A percentile compares a stretch with the other conserved stretches of the same genome.
Conservation (phyloP, 139 green algal species). For the Axilococcus clingmanii region DNA sequence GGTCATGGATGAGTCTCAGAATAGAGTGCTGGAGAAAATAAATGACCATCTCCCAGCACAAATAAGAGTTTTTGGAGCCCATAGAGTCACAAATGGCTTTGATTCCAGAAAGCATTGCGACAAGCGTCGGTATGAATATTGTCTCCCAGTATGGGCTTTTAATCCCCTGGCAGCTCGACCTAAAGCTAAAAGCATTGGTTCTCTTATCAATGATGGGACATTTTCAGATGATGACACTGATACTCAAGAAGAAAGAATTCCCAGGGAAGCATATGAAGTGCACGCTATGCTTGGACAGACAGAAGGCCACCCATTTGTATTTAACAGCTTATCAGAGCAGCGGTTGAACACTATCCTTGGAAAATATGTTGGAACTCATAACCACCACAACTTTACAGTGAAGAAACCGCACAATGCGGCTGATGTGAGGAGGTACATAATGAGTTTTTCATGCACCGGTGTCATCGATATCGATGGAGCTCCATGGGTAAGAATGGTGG, state of each 20-base stretch:
- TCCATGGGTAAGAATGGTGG: constrained; percentile 50
- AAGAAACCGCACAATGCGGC: constrained; percentile 21
- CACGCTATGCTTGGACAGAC: neutral
- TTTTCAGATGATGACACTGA: neutral
- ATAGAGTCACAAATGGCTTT: constrained; percentile 77
- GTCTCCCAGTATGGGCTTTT: constrained; percentile 80
- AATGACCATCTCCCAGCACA: constrained; percentile 65
- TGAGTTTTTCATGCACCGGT: constrained; percentile 45
- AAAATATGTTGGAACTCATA: constrained; percentile 79
- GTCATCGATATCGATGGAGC: constrained; percentile 29
- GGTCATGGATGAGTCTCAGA: constrained; percentile 12
- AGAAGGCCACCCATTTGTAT: constrained; percentile 17
- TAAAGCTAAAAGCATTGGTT: neutral
- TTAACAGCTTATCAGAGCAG: constrained; percentile 24
- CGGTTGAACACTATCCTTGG: constrained; percentile 57
- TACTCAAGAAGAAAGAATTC: neutral
- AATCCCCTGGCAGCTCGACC: constrained; percentile 29
- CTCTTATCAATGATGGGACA: neutral
- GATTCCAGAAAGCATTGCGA: constrained; percentile 73
- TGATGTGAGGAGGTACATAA: constrained; percentile 57
- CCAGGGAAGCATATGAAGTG: neutral
- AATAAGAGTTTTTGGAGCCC: constrained; percentile 69
- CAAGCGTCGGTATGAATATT: constrained; percentile 88
- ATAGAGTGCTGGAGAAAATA: constrained; percentile 55
- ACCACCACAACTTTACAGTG: constrained; percentile 88